A percentile compares a stretch with the other conserved stretches of the same genome.
Evolutionary conservation across 768 basidiomycete genomes (phyloP).

Genomic region (Ramaria sp.): DNA sequence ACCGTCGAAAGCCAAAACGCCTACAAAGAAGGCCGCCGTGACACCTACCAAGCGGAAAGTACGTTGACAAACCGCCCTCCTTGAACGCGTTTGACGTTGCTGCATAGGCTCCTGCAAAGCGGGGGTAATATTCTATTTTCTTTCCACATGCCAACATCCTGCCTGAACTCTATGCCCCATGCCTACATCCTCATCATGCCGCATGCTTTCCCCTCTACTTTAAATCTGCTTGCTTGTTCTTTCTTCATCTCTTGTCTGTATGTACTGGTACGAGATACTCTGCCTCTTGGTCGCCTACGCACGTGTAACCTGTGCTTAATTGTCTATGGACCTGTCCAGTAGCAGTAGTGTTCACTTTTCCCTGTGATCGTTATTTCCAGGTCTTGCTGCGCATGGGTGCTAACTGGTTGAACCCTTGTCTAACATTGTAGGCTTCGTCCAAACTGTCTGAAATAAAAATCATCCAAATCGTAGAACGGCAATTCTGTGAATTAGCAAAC

Average conservation of each 20-base stretch:
- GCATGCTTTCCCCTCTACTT: background rate
- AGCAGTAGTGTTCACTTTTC: too few relatives aligned
- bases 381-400: too few relatives aligned
- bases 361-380: too few relatives aligned
- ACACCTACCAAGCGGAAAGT: slow-evolving; percentile 4
- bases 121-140: background rate
- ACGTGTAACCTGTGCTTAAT: too few relatives aligned
- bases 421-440: background rate
- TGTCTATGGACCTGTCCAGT: too few relatives aligned
- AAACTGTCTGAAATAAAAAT: slow-evolving; percentile 1
- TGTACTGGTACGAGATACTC: slow-evolving; percentile 7
- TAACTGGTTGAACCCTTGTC: background rate
- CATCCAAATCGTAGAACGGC: background rate
- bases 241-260: slow-evolving; percentile 3
- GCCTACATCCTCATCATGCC: background rate
- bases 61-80: background rate
- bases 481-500: slow-evolving; percentile 23
- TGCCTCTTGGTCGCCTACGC: background rate
- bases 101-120: background rate
- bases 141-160: background rate
- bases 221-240: background rate
- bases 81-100: background rate
- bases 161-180: background rate
- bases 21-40: background rate
- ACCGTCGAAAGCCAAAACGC: slow-evolving; percentile 17